Conservation (phyloP, 805 yeast genomes). For the Sungouiozyma ichnusensis region DNA sequence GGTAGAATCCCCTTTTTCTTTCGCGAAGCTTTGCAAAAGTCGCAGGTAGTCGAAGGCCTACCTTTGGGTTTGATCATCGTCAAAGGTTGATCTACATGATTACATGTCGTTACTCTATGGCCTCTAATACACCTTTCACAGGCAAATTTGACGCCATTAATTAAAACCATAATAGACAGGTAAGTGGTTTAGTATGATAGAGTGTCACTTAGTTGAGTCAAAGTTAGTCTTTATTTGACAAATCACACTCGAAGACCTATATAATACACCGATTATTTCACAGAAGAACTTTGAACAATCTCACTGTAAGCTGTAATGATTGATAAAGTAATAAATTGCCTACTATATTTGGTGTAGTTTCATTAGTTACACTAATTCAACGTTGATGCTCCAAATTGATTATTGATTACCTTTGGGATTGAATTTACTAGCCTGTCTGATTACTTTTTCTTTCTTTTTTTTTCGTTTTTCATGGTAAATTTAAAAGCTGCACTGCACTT, state of each 20-base stretch:
- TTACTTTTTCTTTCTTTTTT: not conserved
- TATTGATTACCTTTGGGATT: no score
- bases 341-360: not conserved
- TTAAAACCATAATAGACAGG: slow-evolving; percentile 61
- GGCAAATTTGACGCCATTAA: slow-evolving; percentile 90
- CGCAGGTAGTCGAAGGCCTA: slow-evolving; percentile 86
- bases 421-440: not conserved
- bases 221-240: not conserved
- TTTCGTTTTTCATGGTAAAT: no score
- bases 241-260: not conserved
- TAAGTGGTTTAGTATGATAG: not conserved
- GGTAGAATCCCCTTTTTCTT: slow-evolving; percentile 55
- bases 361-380: not conserved
- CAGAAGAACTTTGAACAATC: not conserved
- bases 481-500: no score
- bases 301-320: not conserved
- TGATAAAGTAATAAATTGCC: not conserved
- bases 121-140: slow-evolving; percentile 95
- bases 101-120: slow-evolving; percentile 89
- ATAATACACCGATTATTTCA: no score
- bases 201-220: not conserved
- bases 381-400: no score
- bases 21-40: slow-evolving; percentile 71
- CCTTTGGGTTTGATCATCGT: slow-evolving; percentile 95
- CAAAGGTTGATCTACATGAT: slow-evolving; percentile 82